Base-by-base conservation (phyloP, 2,329 filamentous ascomycete species). In the Colletotrichum gloeosporioides region DNA sequence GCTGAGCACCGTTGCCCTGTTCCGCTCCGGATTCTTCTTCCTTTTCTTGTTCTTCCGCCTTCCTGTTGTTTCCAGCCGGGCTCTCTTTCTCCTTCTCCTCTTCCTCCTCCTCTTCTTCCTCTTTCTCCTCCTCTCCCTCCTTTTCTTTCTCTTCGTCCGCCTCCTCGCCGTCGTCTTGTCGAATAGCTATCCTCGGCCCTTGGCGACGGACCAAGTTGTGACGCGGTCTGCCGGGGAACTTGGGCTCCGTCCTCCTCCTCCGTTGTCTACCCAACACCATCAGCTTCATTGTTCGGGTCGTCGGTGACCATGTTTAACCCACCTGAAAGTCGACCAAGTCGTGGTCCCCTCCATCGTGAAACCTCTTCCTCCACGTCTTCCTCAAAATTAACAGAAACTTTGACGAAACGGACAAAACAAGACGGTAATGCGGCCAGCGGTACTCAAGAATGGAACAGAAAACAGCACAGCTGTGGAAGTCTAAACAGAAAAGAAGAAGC, bases 391-490 rank as follows among this genome's bases (percentile, higher is more conserved):
- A 9, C 9, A 49, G 22, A 49, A 3, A 18, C 34, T 39, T 32
- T 44, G n/a, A 39, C 29, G 36, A 4, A 49, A 31, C n/a, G 16
- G 5, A 9, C 32, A 59, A 27, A 63, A 12, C 1, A 63, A 49
- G 16, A 55, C 61, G 44, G 44, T 12, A 71, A 64, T 64, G 64
- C 59, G 64, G 12, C 64, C 71, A 66, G 65, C 70, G 65, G 57
- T 61, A 27, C 16, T 34, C 36, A 22, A 62, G 57, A 62, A 63
- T 34, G 57, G 57, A 22, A 62, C 9, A 59, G n/a, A 29, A n/a
- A 39, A 64, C 70, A 76, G 74, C 74, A 62, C 70, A 76, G 74
- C 74, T 76, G 65, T 69, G 65, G 27, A 32, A 53, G 49, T 69
- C 57, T 68, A 34, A 25, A 31, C 27, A 31, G 49, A 22, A 31